phyloP scores from a whole-genome alignment of 441 rosid genomes.

The Gossypium trilobum region DNA sequence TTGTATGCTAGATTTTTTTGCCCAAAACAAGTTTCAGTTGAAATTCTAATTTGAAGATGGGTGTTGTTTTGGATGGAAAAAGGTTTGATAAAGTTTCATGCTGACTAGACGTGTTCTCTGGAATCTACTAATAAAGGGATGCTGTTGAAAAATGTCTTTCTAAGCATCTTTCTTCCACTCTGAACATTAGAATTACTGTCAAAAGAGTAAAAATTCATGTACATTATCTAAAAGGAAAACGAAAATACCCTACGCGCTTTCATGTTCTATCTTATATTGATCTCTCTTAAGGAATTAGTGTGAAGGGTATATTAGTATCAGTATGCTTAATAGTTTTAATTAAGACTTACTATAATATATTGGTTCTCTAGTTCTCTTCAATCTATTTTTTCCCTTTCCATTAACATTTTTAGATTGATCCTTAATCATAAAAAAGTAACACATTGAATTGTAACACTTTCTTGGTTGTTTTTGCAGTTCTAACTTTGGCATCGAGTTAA shows the following conservation, averaged over 20 bases:
- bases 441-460: background rate
- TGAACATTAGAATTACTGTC: background rate
- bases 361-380: background rate
- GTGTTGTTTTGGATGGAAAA: background rate
- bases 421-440: background rate
- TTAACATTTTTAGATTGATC: background rate
- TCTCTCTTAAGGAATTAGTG: background rate
- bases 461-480: slow-evolving; percentile 37
- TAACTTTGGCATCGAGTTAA: slow-evolving; percentile 67
- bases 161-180: background rate
- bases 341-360: background rate
- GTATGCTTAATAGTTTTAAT: background rate
- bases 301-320: background rate
- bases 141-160: background rate
- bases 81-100: background rate
- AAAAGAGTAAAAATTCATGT: background rate
- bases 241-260: background rate
- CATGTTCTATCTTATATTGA: background rate
- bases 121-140: background rate
- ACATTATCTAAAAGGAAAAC: background rate
- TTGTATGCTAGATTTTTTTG: background rate
- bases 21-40: background rate
- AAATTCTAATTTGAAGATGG: background rate
- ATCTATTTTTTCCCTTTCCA: background rate
- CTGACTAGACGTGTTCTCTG: background rate